Base-by-base conservation (phyloP, 176 grass and related monocot species). In the Paspalum notatum region DNA sequence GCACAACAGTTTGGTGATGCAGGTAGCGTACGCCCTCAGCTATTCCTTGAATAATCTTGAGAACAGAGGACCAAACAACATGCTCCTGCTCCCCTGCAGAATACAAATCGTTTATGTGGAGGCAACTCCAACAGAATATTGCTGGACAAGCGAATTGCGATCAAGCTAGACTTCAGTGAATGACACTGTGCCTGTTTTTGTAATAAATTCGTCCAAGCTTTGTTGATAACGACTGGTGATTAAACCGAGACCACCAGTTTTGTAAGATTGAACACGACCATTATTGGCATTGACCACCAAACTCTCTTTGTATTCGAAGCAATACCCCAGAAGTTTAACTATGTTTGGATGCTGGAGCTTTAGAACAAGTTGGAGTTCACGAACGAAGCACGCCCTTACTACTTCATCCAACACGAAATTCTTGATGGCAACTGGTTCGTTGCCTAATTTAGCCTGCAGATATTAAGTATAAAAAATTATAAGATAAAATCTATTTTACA, bases 31-130 rank as follows among this genome's bases (percentile, higher is more conserved):
- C 1, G 13, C 58, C 75, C 16, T 78, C 12, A 10, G 57, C 75
- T 32, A 78, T 78, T 7, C 58, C 58, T 37, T 78, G 53, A 27
- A 78, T 63, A 45, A 78, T 64, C 8, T 17, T 14, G 58, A 48
- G 37, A 24, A 12, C 1, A 18, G 22, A 20, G 7, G 15, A 5
- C 58, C 75, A 78, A 16, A 32, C 58, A 45, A 78, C 9, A 22
- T 1, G 0, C 20, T 8, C 5, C 2, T 32, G 32, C 1, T 9
- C 6, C 22, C 13, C 60, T 74, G 6, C 4, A 39, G 2, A 64
- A 40, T 40, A 67, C 39, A 67, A 71, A 32, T 46, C 41, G 4
- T 10, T 37, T 2, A 15, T 48, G 67, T 48, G 12, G 12, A 48
- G 27, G 37, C 56, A 59, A 59, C n/a, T 12, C 9, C 32, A 32